A percentile compares a stretch with the other conserved stretches of the same genome.
Evolutionary conservation across 2,329 filamentous ascomycete species (phyloP).

Genomic region (Ophiocordyceps sinensis): DNA sequence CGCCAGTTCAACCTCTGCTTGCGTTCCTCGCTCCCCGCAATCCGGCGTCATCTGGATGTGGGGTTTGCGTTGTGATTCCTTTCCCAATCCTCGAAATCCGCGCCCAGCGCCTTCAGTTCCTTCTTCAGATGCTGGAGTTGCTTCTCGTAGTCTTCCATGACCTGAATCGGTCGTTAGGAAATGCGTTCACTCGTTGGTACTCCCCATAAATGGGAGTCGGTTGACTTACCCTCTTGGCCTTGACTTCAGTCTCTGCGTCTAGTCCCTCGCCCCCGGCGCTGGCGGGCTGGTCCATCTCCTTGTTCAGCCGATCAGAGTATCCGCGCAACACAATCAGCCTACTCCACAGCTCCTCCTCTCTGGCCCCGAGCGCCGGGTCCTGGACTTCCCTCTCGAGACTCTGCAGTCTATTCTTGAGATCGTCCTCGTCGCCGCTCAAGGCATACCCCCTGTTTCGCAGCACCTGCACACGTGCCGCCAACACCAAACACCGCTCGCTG

Average conservation of each 20-base stretch:
- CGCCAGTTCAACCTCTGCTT: background rate
- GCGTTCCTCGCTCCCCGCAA: background rate
- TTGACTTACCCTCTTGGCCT: constrained; percentile 55
- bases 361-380: constrained; percentile 59
- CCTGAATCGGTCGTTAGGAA: constrained; percentile 26
- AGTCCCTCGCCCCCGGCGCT: constrained; percentile 40
- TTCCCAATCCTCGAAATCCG: constrained; percentile 42
- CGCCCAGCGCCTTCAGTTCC: constrained; percentile 49
- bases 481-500: constrained; percentile 55
- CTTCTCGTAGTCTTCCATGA: constrained; percentile 68
- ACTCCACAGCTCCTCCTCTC: constrained; percentile 78
- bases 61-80: constrained; percentile 28
- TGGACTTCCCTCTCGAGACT: constrained; percentile 54
- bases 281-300: constrained; percentile 57
- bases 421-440: constrained; percentile 65
- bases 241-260: constrained; percentile 54
- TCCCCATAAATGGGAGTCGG: background rate
- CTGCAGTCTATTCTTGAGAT: constrained; percentile 57
- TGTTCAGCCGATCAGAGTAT: constrained; percentile 56
- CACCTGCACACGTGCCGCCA: constrained; percentile 70
- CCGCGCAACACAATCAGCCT: constrained; percentile 61
- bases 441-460: constrained; percentile 70
- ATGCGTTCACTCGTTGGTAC: background rate
- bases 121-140: constrained; percentile 64
- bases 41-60: constrained; percentile 14